Evolutionary conservation across 805 yeast genomes (phyloP).

Genomic region (Ogataea glucozyma): DNA sequence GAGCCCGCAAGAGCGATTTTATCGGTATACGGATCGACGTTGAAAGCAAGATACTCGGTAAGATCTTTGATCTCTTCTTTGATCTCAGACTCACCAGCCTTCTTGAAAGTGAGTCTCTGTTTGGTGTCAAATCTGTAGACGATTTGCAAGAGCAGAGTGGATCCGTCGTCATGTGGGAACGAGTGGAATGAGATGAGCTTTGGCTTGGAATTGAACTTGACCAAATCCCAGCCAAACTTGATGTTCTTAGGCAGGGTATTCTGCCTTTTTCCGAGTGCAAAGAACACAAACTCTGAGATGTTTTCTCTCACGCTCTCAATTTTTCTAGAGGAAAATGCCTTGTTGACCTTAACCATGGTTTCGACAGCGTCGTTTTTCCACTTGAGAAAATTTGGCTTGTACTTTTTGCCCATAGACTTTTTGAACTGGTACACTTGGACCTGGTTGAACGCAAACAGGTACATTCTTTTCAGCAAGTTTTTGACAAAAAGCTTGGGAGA

Average conservation of each 20-base stretch:
- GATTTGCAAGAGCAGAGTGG: constrained; percentile 44
- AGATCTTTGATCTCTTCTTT: constrained; percentile 52
- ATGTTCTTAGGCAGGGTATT: constrained; percentile 56
- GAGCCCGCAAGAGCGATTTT: constrained; percentile 63
- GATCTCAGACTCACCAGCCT: constrained; percentile 43
- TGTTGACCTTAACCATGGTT: constrained; percentile 72
- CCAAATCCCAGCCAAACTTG: constrained; percentile 73
- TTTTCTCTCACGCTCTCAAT: constrained; percentile 46
- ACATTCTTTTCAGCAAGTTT: constrained; percentile 61
- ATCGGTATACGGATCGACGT: constrained; percentile 61
- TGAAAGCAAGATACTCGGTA: constrained; percentile 59
- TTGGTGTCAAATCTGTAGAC: constrained; percentile 63
- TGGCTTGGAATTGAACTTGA: constrained; percentile 69
- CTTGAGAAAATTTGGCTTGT: constrained; percentile 64
- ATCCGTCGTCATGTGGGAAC: constrained; percentile 44
- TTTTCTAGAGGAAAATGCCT: constrained; percentile 68
- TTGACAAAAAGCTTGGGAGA: constrained; percentile 45
- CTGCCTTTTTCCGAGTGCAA: constrained; percentile 54
- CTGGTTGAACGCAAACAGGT: constrained; percentile 67
- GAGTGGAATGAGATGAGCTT: constrained; percentile 68
- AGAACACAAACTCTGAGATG: constrained; percentile 63
- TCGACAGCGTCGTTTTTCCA: constrained; percentile 90
- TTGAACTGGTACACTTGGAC: constrained; percentile 48
- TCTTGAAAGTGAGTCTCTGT: constrained; percentile 55
- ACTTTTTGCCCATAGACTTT: constrained; percentile 34